Percentiles rank a stretch among this genome's conserved stretches.
Evolutionary conservation across 2,329 filamentous ascomycete genomes (phyloP).

Genomic region (Talaromyces sp.): DNA sequence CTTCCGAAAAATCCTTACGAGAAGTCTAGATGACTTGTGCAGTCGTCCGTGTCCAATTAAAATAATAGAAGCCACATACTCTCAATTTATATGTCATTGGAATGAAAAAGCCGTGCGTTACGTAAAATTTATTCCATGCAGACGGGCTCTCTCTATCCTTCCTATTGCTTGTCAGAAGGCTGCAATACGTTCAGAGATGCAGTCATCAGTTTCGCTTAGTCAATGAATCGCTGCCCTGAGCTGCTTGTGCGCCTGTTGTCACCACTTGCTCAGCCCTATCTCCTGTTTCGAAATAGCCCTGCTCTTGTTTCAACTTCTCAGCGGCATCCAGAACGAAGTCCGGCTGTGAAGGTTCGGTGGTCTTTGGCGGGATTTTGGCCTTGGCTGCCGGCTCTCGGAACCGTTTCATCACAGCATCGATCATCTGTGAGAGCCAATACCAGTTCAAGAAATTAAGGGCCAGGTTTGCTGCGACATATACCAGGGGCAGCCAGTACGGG

Average conservation of each 20-base stretch:
- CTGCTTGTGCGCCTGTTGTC: slow-evolving; percentile 1
- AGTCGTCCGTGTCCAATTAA: not conserved
- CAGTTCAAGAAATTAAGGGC: slow-evolving; percentile 59
- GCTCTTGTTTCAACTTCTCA: slow-evolving; percentile 23
- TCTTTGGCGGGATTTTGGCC: slow-evolving; percentile 15
- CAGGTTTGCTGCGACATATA: slow-evolving; percentile 55
- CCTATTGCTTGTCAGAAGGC: not conserved
- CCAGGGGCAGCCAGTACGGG: slow-evolving; percentile 54
- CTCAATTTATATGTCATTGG: not conserved
- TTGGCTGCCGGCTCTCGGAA: slow-evolving; percentile 42
- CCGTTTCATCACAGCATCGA: slow-evolving; percentile 58
- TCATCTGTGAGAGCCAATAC: slow-evolving; percentile 65
- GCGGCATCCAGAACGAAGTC: slow-evolving; percentile 29
- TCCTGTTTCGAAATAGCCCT: slow-evolving; percentile 20
- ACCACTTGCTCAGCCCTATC: slow-evolving; percentile 15
- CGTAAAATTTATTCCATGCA: not conserved
- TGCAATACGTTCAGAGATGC: not conserved
- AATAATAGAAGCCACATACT: not conserved
- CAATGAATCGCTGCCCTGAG: slow-evolving; percentile 2
- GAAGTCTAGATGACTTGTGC: not conserved
- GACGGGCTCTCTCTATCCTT: not conserved
- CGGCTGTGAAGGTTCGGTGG: slow-evolving; percentile 19
- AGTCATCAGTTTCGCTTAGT: slow-evolving; percentile 5
- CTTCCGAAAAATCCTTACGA: not conserved
- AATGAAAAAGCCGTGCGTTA: not conserved